Evolutionary conservation across 1,284 basidiomycete species (phyloP).

Genomic region (Cryptococcus deneoformans): DNA sequence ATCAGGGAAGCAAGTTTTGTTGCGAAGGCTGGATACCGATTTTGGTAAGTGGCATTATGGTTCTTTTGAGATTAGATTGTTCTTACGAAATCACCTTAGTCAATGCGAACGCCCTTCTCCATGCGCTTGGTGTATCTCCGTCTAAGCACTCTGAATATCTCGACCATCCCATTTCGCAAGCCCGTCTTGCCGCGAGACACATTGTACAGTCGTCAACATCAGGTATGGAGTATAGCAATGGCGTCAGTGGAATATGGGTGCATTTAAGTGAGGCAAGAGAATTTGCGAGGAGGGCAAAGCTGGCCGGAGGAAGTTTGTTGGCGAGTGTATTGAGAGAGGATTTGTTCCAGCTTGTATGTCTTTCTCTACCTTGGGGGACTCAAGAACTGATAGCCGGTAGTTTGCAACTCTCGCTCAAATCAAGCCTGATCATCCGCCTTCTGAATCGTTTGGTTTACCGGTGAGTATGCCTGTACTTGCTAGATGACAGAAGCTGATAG

Average conservation of each 20-base stretch:
- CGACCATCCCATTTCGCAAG: conserved; percentile 21
- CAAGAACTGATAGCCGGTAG: conserved; percentile 5
- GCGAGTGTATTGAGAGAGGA: conserved; percentile 35
- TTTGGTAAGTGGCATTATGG: conserved; percentile 28
- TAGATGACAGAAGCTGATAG: neutral
- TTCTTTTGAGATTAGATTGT: neutral
- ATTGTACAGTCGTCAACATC: conserved; percentile 17
- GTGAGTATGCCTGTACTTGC: conserved; percentile 8
- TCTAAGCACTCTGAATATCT: conserved; percentile 27
- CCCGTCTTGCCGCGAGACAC: conserved; percentile 22
- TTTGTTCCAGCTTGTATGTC: conserved; percentile 28
- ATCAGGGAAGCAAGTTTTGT: conserved; percentile 24
- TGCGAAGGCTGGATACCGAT: conserved; percentile 42
- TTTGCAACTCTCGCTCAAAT: conserved; percentile 37
- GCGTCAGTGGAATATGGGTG: conserved; percentile 42
- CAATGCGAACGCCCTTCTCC: conserved; percentile 40
- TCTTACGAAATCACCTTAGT: conserved; percentile 16
- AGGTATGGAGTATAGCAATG: conserved; percentile 26
- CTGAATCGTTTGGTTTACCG: conserved; percentile 34
- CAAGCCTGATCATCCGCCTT: conserved; percentile 32
- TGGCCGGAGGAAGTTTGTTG: conserved; percentile 20
- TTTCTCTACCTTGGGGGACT: neutral
- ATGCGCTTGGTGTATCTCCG: conserved; percentile 31
- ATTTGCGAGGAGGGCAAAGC: conserved; percentile 24
- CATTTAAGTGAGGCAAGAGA: conserved; percentile 33